Conservation (phyloP, 805 yeast species). For the Wickerhamiella azymoides region DNA sequence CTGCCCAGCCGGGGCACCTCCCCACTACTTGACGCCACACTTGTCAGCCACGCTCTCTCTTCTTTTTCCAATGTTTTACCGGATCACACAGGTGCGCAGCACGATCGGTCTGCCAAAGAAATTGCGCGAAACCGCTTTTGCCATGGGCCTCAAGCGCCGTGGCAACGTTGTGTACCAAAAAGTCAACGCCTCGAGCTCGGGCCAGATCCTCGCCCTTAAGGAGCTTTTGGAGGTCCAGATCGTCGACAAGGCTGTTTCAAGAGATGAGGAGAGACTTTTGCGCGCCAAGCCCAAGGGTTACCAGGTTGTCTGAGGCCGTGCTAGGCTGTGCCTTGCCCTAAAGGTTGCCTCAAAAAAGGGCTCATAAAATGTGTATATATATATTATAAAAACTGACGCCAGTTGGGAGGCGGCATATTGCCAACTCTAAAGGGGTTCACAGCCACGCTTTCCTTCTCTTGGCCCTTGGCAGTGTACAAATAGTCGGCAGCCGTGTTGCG, state of each 20-base stretch:
- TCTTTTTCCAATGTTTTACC: constrained; percentile 18
- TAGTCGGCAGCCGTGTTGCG: constrained; percentile 14
- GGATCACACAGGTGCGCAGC: constrained; percentile 67
- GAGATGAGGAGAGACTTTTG: constrained; percentile 29
- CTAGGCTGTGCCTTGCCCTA: not conserved
- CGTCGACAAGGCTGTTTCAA: constrained; percentile 39
- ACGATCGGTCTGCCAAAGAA: constrained; percentile 71
- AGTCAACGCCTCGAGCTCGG: constrained; percentile 70
- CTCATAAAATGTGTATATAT: not conserved
- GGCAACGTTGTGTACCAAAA: constrained; percentile 60
- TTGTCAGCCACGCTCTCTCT: not conserved
- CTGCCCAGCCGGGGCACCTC: too few relatives aligned
- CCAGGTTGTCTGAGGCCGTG: constrained; percentile 16
- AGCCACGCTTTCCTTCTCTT: not conserved
- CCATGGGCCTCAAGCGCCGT: constrained; percentile 63
- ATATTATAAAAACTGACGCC: constrained; percentile 1
- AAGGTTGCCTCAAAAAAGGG: not conserved
- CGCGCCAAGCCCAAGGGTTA: constrained; percentile 23
- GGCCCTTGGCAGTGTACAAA: constrained; percentile 14
- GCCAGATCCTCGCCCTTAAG: constrained; percentile 67
- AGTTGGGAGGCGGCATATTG: constrained; percentile 8
- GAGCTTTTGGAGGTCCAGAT: constrained; percentile 76
- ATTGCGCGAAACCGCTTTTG: constrained; percentile 47
- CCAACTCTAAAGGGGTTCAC: constrained; percentile 3
- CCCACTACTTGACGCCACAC: not conserved